Conservation (phyloP, 176 grass and related monocot species). For the Tuctoria greenei region DNA sequence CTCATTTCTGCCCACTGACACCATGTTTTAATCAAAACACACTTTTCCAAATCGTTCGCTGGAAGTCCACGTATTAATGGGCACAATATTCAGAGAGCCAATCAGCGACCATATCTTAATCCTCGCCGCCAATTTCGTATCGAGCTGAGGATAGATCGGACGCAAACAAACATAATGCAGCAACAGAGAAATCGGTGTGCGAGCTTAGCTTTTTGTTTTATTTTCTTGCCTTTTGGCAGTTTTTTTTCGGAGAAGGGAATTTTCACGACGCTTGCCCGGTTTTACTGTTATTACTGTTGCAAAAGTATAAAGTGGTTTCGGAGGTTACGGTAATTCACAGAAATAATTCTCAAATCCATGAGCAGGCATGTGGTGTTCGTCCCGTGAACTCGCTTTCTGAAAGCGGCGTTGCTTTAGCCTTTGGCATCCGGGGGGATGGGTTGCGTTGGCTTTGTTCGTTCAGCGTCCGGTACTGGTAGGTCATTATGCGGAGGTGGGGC, state of each 20-base stretch:
- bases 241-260: no score
- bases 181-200: background rate
- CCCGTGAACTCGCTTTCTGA: constrained; percentile 35
- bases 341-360: no score
- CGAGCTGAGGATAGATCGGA: background rate
- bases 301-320: constrained; percentile 17
- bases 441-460: background rate
- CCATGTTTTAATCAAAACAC: background rate
- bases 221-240: no score
- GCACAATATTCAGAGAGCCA: constrained; percentile 25
- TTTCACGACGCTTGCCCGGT: background rate
- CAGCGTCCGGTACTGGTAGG: background rate
- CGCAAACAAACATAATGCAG: background rate
- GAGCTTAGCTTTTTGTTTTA: background rate
- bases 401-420: constrained; percentile 27
- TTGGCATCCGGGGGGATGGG: background rate
- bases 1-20: background rate
- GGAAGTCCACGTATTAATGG: background rate
- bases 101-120: background rate
- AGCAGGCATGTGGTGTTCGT: constrained; percentile 3
- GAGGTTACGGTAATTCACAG: constrained; percentile 23
- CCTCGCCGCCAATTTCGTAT: background rate
- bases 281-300: background rate
- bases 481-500: background rate
- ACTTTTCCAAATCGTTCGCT: background rate